phyloP scores from a whole-genome alignment of 1,139 yeast genomes.

The Taphrina communis region DNA sequence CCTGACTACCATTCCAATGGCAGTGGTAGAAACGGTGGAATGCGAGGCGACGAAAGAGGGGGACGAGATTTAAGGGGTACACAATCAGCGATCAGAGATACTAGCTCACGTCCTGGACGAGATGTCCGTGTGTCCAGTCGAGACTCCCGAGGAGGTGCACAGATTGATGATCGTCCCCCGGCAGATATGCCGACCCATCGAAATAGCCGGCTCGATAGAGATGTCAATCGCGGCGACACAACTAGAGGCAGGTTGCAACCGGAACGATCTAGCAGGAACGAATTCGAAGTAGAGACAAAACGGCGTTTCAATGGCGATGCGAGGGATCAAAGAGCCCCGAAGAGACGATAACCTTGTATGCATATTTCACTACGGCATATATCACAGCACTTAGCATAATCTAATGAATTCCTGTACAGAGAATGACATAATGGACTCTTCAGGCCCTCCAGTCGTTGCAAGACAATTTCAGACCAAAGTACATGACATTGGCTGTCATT shows the following conservation, averaged over 20 bases:
- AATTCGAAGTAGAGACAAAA: slow-evolving; percentile 1
- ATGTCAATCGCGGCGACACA: neutral
- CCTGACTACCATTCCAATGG: neutral
- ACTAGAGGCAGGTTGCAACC: neutral
- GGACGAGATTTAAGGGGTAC: neutral
- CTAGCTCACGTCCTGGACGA: neutral
- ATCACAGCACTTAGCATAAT: neutral
- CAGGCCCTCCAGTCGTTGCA: too few relatives aligned
- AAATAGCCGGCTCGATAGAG: neutral
- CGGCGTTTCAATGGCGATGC: slow-evolving; percentile 5
- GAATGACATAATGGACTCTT: too few relatives aligned
- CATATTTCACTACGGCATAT: neutral
- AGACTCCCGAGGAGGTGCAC: neutral
- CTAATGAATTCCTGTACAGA: neutral
- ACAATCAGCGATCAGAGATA: neutral
- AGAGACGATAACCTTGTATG: slow-evolving; percentile 3
- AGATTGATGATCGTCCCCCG: neutral
- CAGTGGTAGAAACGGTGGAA: neutral
- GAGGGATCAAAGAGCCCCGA: slow-evolving; percentile 3
- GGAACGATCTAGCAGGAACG: slow-evolving; percentile 1
- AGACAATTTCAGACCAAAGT: too few relatives aligned
- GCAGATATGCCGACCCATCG: neutral
- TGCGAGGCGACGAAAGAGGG: neutral
- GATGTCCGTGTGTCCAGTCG: neutral
- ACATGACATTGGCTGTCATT: too few relatives aligned